phyloP scores from a whole-genome alignment of 768 basidiomycete species.

The Naematelia aurantialba region DNA sequence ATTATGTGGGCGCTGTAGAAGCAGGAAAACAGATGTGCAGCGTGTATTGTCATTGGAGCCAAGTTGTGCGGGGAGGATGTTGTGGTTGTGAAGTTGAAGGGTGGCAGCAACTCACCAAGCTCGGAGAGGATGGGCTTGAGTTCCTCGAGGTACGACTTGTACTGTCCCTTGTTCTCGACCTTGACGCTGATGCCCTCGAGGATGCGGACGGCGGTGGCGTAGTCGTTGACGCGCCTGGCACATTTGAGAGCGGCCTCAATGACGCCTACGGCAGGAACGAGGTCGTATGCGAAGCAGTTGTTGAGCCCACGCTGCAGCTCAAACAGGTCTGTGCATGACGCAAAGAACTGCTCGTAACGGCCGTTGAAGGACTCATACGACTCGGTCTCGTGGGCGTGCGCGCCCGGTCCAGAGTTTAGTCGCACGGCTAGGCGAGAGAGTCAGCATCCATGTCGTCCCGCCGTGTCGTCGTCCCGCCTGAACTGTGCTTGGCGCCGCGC shows the following conservation, averaged over 20 bases:
- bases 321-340: slow-evolving; percentile 88
- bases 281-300: slow-evolving; percentile 99
- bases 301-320: slow-evolving; percentile 98
- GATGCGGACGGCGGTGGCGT: slow-evolving; percentile 90
- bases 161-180: slow-evolving; percentile 95
- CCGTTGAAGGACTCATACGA: slow-evolving; percentile 89
- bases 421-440: neutral
- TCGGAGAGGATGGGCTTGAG: slow-evolving; percentile 83
- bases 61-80: too few relatives aligned
- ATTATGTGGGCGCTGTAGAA: too few relatives aligned
- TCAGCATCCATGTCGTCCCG: neutral
- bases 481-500: too few relatives aligned
- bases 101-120: slow-evolving; percentile 71
- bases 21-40: too few relatives aligned
- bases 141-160: slow-evolving; percentile 87
- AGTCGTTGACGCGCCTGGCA: slow-evolving; percentile 82
- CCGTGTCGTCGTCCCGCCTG: too few relatives aligned
- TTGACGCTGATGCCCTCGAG: slow-evolving; percentile 96
- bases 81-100: too few relatives aligned
- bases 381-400: slow-evolving; percentile 74
- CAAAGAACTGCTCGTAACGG: slow-evolving; percentile 91
- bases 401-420: slow-evolving; percentile 34
- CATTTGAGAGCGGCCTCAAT: slow-evolving; percentile 46
- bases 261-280: slow-evolving; percentile 47
- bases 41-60: too few relatives aligned